Evolutionary conservation across 768 basidiomycete species (phyloP).

Genomic region (Baorangia bicolor): DNA sequence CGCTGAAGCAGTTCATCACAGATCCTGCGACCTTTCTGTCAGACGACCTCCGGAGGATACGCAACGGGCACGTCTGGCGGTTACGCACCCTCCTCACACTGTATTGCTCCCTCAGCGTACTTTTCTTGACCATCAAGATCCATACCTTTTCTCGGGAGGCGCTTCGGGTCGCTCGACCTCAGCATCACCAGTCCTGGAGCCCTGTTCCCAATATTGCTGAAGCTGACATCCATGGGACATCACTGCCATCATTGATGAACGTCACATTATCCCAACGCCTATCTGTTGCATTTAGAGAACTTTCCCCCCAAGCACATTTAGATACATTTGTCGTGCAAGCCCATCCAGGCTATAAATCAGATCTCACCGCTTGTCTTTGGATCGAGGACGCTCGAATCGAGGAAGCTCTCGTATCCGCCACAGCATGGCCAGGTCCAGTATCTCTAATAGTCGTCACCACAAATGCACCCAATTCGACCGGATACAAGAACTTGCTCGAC

Average conservation of each 20-base stretch:
- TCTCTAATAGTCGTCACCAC: slow-evolving; percentile 48
- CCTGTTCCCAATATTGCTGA: not conserved
- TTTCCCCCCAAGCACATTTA: slow-evolving; percentile 27
- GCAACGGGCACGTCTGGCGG: slow-evolving; percentile 24
- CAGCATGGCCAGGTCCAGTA: slow-evolving; percentile 48
- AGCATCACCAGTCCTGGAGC: not conserved
- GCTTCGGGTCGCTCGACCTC: not conserved
- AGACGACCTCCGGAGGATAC: slow-evolving; percentile 28
- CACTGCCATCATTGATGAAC: slow-evolving; percentile 26
- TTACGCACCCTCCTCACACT: slow-evolving; percentile 34
- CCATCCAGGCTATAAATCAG: not conserved
- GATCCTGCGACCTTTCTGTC: slow-evolving; percentile 25
- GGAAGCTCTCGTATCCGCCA: slow-evolving; percentile 35
- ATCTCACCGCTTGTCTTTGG: slow-evolving; percentile 54
- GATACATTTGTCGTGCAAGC: slow-evolving; percentile 38
- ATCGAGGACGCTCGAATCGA: slow-evolving; percentile 36
- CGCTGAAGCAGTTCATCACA: slow-evolving; percentile 27
- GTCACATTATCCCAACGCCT: slow-evolving; percentile 34
- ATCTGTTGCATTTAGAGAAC: slow-evolving; percentile 36
- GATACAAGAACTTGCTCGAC: slow-evolving; percentile 21
- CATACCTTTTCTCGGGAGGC: slow-evolving; percentile 5
- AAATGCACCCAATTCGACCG: slow-evolving; percentile 27
- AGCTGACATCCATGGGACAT: not conserved
- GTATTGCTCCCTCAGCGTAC: slow-evolving; percentile 44
- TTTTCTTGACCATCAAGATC: slow-evolving; percentile 37